Percentiles rank a stretch among this genome's conserved stretches.
phyloP scores from a whole-genome alignment of 2,329 filamentous ascomycete species.

The Trichoderma citrinoviride region DNA sequence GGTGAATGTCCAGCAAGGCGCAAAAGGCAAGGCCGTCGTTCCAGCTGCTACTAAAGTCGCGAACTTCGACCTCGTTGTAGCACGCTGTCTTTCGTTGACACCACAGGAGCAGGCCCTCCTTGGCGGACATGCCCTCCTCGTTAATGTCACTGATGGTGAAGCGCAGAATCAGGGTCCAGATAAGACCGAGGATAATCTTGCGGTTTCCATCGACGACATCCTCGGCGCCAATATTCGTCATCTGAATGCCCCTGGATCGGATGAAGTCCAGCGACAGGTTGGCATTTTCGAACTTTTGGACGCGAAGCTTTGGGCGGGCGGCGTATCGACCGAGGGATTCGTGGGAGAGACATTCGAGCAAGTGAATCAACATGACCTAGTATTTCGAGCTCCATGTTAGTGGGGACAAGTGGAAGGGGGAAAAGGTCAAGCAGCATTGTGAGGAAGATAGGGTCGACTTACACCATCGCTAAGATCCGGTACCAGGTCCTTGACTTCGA shows the following conservation, averaged over 20 bases:
- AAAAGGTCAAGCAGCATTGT: not conserved
- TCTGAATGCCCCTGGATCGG: constrained; percentile 84
- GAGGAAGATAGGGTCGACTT: constrained; percentile 43
- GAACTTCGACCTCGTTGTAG: constrained; percentile 93
- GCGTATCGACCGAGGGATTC: constrained; percentile 97
- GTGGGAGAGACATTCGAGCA: constrained; percentile 91
- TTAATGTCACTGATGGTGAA: constrained; percentile 99
- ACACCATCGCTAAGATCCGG: constrained; percentile 91
- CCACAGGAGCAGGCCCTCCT: constrained; percentile 92
- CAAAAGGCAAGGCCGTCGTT: constrained; percentile 97
- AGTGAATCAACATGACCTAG: constrained; percentile 90
- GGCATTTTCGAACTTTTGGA: constrained; percentile 97
- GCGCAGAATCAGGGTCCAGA: constrained; percentile 96
- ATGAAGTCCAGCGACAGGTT: constrained; percentile 94
- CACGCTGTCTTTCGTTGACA: constrained; percentile 98
- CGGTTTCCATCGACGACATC: constrained; percentile 97
- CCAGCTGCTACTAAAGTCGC: constrained; percentile 95
- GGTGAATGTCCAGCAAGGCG: constrained; percentile 91
- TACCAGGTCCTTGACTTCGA: constrained; percentile 84
- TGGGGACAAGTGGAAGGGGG: not conserved
- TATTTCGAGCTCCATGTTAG: constrained; percentile 20
- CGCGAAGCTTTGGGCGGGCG: constrained; percentile 89
- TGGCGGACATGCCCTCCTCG: constrained; percentile 94
- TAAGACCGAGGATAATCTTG: constrained; percentile 94
- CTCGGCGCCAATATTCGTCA: constrained; percentile 98